Percentiles rank a stretch among this genome's conserved stretches.
These are phyloP conservation scores for Calycina herbarum DNA, from an alignment of 2,329 filamentous ascomycete species.

Conservation along the genomic window DNA sequence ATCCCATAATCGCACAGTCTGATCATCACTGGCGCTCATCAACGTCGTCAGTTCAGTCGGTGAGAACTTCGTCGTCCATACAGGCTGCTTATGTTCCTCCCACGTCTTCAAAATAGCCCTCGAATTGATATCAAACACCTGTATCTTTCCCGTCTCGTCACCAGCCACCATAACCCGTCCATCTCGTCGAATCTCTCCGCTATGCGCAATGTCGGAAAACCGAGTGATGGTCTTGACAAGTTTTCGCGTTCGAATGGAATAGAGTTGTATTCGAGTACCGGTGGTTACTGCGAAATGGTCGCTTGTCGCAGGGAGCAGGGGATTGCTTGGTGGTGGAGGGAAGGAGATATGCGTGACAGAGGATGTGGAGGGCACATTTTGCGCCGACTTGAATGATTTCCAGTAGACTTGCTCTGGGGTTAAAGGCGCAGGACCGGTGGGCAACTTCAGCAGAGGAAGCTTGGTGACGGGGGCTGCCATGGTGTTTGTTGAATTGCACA, in stretches of 20 bases:
- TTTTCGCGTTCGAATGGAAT: slow-evolving; percentile 88
- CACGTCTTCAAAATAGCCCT: slow-evolving; percentile 93
- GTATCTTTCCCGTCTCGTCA: slow-evolving; percentile 87
- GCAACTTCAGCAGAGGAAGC: slow-evolving; percentile 65
- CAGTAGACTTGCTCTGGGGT: slow-evolving; percentile 96
- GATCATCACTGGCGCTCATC: slow-evolving; percentile 89
- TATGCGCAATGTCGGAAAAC: slow-evolving; percentile 88
- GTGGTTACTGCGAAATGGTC: slow-evolving; percentile 93
- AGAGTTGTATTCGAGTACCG: slow-evolving; percentile 88
- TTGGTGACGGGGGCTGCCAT: slow-evolving; percentile 37
- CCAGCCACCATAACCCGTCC: slow-evolving; percentile 87
- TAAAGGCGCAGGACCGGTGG: slow-evolving; percentile 76
- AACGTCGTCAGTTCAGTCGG: slow-evolving; percentile 81
- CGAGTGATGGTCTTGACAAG: slow-evolving; percentile 90
- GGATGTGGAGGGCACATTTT: slow-evolving; percentile 86
- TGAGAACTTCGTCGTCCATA: slow-evolving; percentile 91
- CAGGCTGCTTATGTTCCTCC: slow-evolving; percentile 90
- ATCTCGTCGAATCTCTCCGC: slow-evolving; percentile 84
- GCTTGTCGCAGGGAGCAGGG: slow-evolving; percentile 47
- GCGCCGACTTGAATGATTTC: slow-evolving; percentile 89
- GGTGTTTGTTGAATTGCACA: slow-evolving; percentile 16
- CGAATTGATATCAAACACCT: slow-evolving; percentile 90
- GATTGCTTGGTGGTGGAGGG: slow-evolving; percentile 49
- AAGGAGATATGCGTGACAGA: slow-evolving; percentile 89
- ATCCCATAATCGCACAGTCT: slow-evolving; percentile 92